These are phyloP conservation scores for Aureobasidium musti DNA, from an alignment of 2,329 filamentous ascomycete genomes.

Conservation along the genomic window DNA sequence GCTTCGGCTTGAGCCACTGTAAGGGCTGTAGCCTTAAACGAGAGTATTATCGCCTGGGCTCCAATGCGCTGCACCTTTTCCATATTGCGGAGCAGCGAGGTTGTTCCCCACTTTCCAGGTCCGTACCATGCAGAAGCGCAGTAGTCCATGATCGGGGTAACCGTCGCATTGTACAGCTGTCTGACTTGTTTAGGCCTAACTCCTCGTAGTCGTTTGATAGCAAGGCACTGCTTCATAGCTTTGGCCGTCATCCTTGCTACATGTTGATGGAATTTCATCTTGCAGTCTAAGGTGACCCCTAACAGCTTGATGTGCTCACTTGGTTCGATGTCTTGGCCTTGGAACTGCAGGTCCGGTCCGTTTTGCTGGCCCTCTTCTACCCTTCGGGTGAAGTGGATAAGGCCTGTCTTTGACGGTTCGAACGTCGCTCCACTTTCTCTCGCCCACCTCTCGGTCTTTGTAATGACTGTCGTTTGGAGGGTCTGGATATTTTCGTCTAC, in stretches of 20 bases:
- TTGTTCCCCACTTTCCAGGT: not conserved
- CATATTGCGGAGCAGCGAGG: not conserved
- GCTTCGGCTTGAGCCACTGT: not conserved
- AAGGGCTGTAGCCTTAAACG: not conserved
- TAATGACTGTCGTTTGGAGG: no score
- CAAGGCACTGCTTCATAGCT: not conserved
- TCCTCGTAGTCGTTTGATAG: not conserved
- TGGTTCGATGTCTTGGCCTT: not conserved
- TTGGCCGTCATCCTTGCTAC: not conserved
- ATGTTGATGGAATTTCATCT: not conserved
- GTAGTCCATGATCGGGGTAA: not conserved
- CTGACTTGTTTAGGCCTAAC: not conserved
- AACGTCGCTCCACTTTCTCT: no score
- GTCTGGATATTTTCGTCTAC: no score
- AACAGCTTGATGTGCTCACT: not conserved
- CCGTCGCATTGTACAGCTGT: not conserved
- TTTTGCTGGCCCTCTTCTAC: no score
- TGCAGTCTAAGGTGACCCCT: not conserved
- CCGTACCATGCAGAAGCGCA: not conserved
- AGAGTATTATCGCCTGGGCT: not conserved
- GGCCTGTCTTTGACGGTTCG: no score
- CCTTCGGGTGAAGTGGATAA: no score
- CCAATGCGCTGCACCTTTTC: conserved; percentile 12
- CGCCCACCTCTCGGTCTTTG: no score
- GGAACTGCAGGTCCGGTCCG: no score